Conservation (phyloP, 805 yeast genomes). For the Debaryomyces castellii region DNA sequence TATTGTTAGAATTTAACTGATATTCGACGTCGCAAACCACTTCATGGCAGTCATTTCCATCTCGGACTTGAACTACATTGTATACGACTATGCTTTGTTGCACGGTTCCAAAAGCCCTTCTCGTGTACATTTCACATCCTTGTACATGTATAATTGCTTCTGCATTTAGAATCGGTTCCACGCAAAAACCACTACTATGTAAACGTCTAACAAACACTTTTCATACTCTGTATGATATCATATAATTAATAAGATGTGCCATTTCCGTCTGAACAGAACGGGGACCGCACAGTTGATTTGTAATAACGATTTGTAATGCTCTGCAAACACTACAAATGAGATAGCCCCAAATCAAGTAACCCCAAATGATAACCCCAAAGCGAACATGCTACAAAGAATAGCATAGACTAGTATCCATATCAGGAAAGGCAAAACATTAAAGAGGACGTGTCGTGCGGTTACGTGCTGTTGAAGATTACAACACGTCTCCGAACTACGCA, state of each 20-base stretch:
- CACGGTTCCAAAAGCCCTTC: background rate
- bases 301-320: background rate
- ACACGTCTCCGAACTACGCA: slow-evolving; percentile 2
- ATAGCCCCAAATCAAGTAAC: background rate
- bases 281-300: too few relatives aligned
- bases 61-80: background rate
- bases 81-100: background rate
- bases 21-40: background rate
- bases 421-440: background rate
- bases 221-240: too few relatives aligned
- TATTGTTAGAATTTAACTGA: too few relatives aligned
- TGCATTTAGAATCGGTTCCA: too few relatives aligned
- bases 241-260: too few relatives aligned
- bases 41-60: background rate
- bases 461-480: background rate
- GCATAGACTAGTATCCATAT: background rate
- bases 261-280: too few relatives aligned
- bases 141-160: too few relatives aligned
- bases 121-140: too few relatives aligned
- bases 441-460: background rate
- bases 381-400: background rate
- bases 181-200: too few relatives aligned
- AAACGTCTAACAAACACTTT: too few relatives aligned
- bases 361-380: background rate
- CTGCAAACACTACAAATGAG: too few relatives aligned